phyloP scores from a whole-genome alignment of 306 rosid genomes.

The Ormosia semicastrata region DNA sequence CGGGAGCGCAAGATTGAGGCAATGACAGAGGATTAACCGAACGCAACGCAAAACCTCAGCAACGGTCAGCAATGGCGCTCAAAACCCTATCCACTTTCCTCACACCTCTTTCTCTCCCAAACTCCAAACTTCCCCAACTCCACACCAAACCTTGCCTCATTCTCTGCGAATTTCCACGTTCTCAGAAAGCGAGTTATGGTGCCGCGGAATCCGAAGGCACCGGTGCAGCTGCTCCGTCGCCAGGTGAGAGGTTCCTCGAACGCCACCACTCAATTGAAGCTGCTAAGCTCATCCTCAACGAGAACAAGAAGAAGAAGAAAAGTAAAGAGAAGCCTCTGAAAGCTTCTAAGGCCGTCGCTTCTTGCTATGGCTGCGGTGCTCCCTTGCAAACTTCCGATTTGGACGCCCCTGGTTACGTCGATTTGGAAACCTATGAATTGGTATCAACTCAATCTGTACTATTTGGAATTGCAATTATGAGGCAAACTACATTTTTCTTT shows the following conservation, averaged over 20 bases:
- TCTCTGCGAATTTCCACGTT: slow-evolving; percentile 40
- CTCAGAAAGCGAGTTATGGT: slow-evolving; percentile 17
- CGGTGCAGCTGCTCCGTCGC: slow-evolving; percentile 82
- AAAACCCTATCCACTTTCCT: slow-evolving; percentile 61
- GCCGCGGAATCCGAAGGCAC: slow-evolving; percentile 49
- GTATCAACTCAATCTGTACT: slow-evolving; percentile 20
- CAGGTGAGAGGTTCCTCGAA: slow-evolving; percentile 75
- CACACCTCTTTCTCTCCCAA: slow-evolving; percentile 43
- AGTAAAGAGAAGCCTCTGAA: slow-evolving; percentile 55
- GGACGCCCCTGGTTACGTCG: slow-evolving; percentile 80
- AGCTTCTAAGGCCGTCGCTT: slow-evolving; percentile 43
- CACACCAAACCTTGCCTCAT: slow-evolving; percentile 28
- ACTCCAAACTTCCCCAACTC: slow-evolving; percentile 19
- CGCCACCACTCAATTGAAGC: slow-evolving; percentile 60
- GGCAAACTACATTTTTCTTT: not conserved
- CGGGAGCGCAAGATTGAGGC: not conserved
- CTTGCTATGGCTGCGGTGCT: slow-evolving; percentile 92
- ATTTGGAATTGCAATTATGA: not conserved
- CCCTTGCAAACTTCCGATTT: slow-evolving; percentile 70
- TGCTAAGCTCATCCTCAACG: slow-evolving; percentile 55
- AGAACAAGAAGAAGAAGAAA: slow-evolving; percentile 36
- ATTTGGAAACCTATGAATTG: slow-evolving; percentile 64
- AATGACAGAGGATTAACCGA: not conserved
- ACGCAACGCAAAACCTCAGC: slow-evolving; percentile 27
- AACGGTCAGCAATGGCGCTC: slow-evolving; percentile 77